phyloP scores from a whole-genome alignment of 208 protist genomes.

The Leishmania guyanensis region DNA sequence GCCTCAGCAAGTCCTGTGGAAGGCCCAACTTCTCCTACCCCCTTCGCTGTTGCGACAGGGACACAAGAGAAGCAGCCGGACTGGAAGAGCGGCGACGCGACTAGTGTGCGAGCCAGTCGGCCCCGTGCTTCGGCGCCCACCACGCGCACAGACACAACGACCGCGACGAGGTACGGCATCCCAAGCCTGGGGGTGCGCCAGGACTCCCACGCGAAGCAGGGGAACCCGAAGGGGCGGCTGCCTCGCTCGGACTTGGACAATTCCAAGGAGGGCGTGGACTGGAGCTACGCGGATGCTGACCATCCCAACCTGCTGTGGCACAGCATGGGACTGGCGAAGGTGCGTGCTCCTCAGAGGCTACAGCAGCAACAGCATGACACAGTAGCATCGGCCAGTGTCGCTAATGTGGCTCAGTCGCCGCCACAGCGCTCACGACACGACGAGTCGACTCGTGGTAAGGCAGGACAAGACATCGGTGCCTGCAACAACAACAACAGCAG shows the following conservation, averaged over 20 bases:
- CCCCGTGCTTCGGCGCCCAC: background rate
- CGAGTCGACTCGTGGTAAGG: background rate
- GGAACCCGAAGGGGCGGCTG: background rate
- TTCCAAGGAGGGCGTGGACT: conserved; percentile 4
- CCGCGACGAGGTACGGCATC: background rate
- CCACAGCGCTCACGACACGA: background rate
- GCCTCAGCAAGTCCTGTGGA: background rate
- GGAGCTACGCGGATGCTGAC: conserved; percentile 5
- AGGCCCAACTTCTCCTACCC: background rate
- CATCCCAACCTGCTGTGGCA: conserved; percentile 1
- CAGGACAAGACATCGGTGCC: background rate
- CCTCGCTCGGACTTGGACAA: background rate
- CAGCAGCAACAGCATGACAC: conserved; percentile 8
- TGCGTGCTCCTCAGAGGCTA: background rate
- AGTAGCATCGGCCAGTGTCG: background rate
- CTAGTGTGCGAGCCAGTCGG: background rate
- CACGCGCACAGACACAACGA: background rate
- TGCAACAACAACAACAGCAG: background rate
- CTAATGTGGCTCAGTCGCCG: background rate
- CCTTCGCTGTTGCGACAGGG: background rate
- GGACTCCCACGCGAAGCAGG: background rate
- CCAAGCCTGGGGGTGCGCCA: background rate
- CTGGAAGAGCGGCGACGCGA: background rate
- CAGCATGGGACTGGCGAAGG: background rate
- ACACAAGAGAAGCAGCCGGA: background rate